Evolutionary conservation across 257 asterid genomes (phyloP), one percentile per base, ranked within the genome.

Genomic region (Cruciata laevipes): DNA sequence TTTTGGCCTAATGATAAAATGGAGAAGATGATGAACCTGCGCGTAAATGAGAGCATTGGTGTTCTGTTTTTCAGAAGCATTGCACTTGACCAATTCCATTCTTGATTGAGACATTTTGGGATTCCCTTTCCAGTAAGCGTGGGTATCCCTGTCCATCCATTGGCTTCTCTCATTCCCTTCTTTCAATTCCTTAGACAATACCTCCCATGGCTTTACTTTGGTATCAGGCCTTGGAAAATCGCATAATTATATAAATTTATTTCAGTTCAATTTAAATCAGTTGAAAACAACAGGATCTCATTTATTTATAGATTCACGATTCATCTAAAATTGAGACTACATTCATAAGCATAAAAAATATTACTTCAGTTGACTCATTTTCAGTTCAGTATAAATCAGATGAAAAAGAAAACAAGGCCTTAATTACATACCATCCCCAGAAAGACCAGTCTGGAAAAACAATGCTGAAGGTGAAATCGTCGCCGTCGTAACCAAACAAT

Each of bases 51-150:
- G 97, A 60, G 97, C 96, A 58, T 76, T 80, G 96, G 96, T 90
- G 14, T 93, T 97, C 21, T 85, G 83, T 53, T 80, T 66, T 10
- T 85, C 87, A 0, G 96, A 81, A 32, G 77, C 89, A 74, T 93
- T 86, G 74, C 99, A 93, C 49, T 74, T 90, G 67, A 87, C 81
- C 69, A 93, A 78, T 69, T 90, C 97, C 86, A 16, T 74, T 80
- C 99, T 85, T 6, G 84, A 81, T 25, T 58, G 53, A 35, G 88
- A 81, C 24, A 83, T 89, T 2, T 1, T 1, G 0, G 89, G 95
- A 73, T 85, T 90, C 38, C 97, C 99, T 56, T 88, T 93, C 99
- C 99, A 93, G 53, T 79, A 90, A 65, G 99, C 96, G 72, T 84
- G 71, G 5, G 92, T 88, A 71, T 88, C 97, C 77, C 97, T 80